Evolutionary conservation across 768 basidiomycete genomes (phyloP), one percentile per base, ranked within the genome.

Genomic region (Baorangia bicolor): DNA sequence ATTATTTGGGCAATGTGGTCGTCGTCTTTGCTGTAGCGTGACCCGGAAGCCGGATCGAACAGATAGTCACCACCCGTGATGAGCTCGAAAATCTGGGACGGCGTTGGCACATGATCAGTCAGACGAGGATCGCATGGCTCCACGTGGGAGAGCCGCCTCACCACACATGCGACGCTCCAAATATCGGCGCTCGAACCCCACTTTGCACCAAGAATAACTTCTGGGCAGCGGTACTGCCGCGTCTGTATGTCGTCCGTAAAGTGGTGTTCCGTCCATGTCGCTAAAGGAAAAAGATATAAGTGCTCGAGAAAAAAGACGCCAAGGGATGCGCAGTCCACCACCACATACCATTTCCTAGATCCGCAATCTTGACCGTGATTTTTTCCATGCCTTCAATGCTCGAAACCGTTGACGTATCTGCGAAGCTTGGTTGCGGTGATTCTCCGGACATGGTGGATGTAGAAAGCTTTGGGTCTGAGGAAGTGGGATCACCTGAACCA

Each of bases 171-270:
- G 0, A 98, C 89, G 64, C 90, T 93, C 97, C 97, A 99, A 23
- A 97, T 85, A 73, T 99, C 97, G 25, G 94, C 94, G 63, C 90
- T 94, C 12, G 93, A 79, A 5, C 93, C 92, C 96, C 96, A 99
- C 63, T 92, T 91, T 2, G 93, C 92, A 41, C 96, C 96, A 2
- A 98, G 78, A 44, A 99, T 95, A 55, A 98, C 96, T 72, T 99
- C 96, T 1, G 97, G 96, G 77, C 92, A 94, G 27, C 97, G 85
- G 71, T 98, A 98, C 66, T 98, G 97, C 66, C 96, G 77, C 27
- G 97, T 99, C 75, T 98, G 90, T 63, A 98, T 98, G 65, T 98
- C 97, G 73, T 99, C 96, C 40, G 97, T 98, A 61, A 98, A 99
- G 69, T 98, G 97, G 62, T 98, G 92, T 65, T 96, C 91, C 30